Evolutionary conservation across 2,329 filamentous ascomycete species (phyloP), one percentile per base, ranked within the genome.

Genomic region (Incumbomyces lentus): DNA sequence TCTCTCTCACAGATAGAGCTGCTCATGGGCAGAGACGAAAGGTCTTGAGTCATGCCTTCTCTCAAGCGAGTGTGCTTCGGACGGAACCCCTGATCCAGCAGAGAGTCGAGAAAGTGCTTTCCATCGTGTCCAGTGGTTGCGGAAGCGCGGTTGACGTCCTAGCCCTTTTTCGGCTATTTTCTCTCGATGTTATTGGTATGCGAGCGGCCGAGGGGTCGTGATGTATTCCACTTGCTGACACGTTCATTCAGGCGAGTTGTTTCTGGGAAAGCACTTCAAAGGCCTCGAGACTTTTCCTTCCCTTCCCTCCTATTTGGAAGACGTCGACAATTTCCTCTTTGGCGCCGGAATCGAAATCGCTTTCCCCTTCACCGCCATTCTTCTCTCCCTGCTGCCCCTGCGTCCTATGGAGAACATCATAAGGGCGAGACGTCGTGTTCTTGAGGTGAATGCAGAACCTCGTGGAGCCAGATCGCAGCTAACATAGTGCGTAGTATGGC

Each of bases 11-110:
- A 2, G 59, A 66, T 38, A 58, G 58, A 40, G 42, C 47, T n/a
- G 40, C 58, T 31, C 67, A 70, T 54, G 63, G 65, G 46, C 54
- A 58, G 13, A 58, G 68, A 29, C 59, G 66, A 8, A 56, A 63
- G 10, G 53, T 67, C n/a, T 69, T 67, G 64, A 64, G 61, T 47
- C 50, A 49, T 31, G 44, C 48, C 8, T 45, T 52, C 31, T 47
- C 47, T 2, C 48, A 48, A 22, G 36, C 50, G 33, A 59, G 61
- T 8, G 47, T 70, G 13, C 58, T 64, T 1, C 63, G 62, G 2
- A 68, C 68, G 44, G 66, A 69, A 48, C 49, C 57, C 14, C 55
- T 63, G 2, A 57, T 70, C 3, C 50, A 55, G 6, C 50, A 43
- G 47, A 52, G 68, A 2, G 44, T 64, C 1, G 37, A 55, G 2